Evolutionary conservation across 768 basidiomycete genomes (phyloP), one percentile per base, ranked within the genome.

Genomic region (Stropharia rugosoannulata): DNA sequence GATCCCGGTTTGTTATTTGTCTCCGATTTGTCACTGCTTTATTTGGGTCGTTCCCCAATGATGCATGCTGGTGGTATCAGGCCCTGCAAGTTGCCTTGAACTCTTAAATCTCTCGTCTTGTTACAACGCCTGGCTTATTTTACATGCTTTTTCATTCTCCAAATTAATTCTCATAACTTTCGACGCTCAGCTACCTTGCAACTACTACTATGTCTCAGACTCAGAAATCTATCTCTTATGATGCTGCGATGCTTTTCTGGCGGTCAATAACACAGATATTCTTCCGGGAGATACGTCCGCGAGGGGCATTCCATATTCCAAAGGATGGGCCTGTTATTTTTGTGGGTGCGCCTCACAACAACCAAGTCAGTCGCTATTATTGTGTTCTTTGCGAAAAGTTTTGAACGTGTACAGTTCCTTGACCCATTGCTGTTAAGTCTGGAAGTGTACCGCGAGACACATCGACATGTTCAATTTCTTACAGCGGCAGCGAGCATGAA

Each of bases 241-340:
- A 94, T 66, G 76, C 83, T 25, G 85, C 85, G 39, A 84, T 96
- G 70, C 68, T 90, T 45, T 93, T 96, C 73, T 96, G 91, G 92
- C 76, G 89, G 55, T 76, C 81, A 2, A 81, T 96, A 55, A 93
- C 90, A 60, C 90, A 90, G 73, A 86, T 98, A 62, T 98, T 98
- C 80, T 98, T 98, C 77, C 80, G 96, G 62, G 96, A 98, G 74
- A 87, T 98, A 64, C 82, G 96, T 56, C 92, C 95, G 3, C 80
- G 96, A 70, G 93, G 96, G 49, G 90, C 95, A 35, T 98, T 90
- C 81, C 92, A 97, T 68, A 92, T 98, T 56, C 96, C 96, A 22
- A 80, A 80, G 55, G 82, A 91, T 55, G 96, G 94, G 0, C 91
- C 96, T 2, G 84, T 96, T 51, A 92, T 98, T 60, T 95, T 97